Evolutionary conservation across 345 rosid genomes (phyloP), one percentile per base, ranked within the genome.

Genomic region (Physaria fendleri): DNA sequence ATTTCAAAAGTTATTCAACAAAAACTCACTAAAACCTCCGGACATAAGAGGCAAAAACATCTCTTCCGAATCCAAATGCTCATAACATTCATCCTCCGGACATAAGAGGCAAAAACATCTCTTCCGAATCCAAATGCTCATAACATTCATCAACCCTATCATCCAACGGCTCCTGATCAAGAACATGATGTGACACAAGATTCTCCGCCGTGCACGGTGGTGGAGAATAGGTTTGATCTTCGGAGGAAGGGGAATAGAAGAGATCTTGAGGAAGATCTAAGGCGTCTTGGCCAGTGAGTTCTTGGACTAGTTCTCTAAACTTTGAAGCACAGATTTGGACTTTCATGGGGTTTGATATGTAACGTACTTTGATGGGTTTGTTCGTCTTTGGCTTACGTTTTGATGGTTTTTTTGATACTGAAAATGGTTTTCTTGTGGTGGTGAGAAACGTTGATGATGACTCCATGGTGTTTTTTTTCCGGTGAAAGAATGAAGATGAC

Each of bases 281-380:
- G 62, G 95, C 87, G 68, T 89, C 83, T 59, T 85, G 83, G 0
- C 97, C 95, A 8, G 97, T 89, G 54, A 89, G 97, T 44, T 86
- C 84, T 65, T 89, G 95, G 3, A 89, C 97, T 16, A 82, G 71
- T 56, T 85, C 92, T 65, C 97, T 78, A n/a, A 89, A 89, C 49
- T 82, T 65, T 0, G 97, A 77, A 3, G 95, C 92, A 43, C 84
- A 79, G 6, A 85, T 82, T 41, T 74, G 25, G 14, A 89, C 90
- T 71, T 86, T 89, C 68, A 90, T 51, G 21, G 56, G 30, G 44
- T 71, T 71, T n/a, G n/a, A n/a, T n/a, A n/a, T n/a, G n/a, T n/a
- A n/a, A n/a, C n/a, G n/a, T n/a, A n/a, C n/a, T n/a, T n/a, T n/a
- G n/a, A n/a, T n/a, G n/a, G n/a, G n/a, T n/a, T n/a, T n/a, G n/a